These are phyloP conservation scores for Blastocystis sp. DNA, from an alignment of 352 stramenopile genomes.

Conservation along the genomic window DNA sequence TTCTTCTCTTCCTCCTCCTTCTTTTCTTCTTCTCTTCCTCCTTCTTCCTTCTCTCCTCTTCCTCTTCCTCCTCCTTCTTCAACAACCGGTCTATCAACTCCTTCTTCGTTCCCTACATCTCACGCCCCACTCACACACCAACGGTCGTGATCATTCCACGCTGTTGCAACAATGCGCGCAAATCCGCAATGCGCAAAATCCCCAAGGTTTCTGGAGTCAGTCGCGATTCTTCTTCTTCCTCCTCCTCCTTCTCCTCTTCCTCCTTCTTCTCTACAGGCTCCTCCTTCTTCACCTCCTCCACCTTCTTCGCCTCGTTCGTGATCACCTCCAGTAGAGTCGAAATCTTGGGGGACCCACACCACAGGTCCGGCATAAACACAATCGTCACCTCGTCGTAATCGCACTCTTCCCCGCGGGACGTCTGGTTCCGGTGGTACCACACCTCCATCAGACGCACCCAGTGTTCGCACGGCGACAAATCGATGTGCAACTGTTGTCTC, in stretches of 20 bases:
- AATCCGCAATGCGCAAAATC: constrained; percentile 1
- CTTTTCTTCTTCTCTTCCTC: neutral
- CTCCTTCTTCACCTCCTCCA: constrained; percentile 17
- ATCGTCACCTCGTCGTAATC: constrained; percentile 59
- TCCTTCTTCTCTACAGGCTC: neutral
- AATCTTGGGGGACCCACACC: neutral
- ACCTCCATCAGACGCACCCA: constrained; percentile 67
- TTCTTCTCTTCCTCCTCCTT: neutral
- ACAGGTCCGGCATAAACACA: constrained; percentile 52
- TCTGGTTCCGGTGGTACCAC: constrained; percentile 55
- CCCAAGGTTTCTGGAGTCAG: neutral
- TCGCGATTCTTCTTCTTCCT: constrained; percentile 8
- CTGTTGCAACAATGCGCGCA: constrained; percentile 4
- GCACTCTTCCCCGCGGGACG: constrained; percentile 35
- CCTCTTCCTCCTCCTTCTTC: neutral
- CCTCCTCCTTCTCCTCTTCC: constrained; percentile 1
- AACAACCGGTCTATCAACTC: constrained; percentile 41
- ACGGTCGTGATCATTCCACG: neutral
- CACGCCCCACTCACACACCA: neutral
- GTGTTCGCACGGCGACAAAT: constrained; percentile 31
- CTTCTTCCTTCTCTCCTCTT: neutral
- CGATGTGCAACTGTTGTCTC: constrained; percentile 15
- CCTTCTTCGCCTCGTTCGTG: neutral
- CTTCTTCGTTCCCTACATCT: constrained; percentile 62
- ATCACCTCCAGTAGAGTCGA: neutral